A percentile compares a stretch with the other conserved stretches of the same genome.
These are phyloP conservation scores for Plasmodium chabaudi DNA, from an alignment of 169 alveolate genomes.

Conservation along the genomic window DNA sequence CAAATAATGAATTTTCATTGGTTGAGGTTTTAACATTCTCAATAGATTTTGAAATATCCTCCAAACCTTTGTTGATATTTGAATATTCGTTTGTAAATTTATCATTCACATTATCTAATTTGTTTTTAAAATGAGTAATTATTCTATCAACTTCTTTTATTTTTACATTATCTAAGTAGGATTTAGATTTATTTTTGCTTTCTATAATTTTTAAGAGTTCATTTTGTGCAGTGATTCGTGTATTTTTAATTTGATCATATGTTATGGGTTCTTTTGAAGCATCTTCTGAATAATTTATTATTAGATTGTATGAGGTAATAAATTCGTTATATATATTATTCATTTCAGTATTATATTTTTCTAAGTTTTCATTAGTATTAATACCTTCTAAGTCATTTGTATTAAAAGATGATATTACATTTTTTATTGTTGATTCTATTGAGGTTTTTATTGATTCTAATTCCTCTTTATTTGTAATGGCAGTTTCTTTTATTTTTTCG, in stretches of 20 bases:
- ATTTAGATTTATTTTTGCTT: not conserved
- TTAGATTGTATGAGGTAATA: not conserved
- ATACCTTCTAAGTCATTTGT: not conserved
- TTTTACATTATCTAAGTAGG: not conserved
- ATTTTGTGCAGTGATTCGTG: not conserved
- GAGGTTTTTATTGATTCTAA: slow-evolving; percentile 10
- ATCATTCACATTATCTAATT: not conserved
- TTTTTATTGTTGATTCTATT: not conserved
- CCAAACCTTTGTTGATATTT: not conserved
- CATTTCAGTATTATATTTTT: not conserved
- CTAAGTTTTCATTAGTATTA: not conserved
- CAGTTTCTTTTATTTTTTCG: slow-evolving; percentile 9
- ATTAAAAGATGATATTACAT: not conserved
- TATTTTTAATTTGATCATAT: not conserved
- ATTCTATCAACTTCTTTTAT: slow-evolving; percentile 12
- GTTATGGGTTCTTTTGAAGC: not conserved
- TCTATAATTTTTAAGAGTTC: not conserved
- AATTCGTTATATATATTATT: not conserved
- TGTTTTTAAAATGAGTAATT: not conserved
- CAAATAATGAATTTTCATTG: not conserved
- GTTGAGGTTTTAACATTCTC: not conserved
- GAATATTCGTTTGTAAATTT: not conserved
- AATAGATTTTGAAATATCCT: not conserved
- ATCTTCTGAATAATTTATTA: not conserved
- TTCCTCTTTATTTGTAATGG: not conserved